Evolutionary conservation across 176 grass and related monocot species (phyloP), one percentile per base, ranked within the genome.

Genomic region (Zizania latifolia): DNA sequence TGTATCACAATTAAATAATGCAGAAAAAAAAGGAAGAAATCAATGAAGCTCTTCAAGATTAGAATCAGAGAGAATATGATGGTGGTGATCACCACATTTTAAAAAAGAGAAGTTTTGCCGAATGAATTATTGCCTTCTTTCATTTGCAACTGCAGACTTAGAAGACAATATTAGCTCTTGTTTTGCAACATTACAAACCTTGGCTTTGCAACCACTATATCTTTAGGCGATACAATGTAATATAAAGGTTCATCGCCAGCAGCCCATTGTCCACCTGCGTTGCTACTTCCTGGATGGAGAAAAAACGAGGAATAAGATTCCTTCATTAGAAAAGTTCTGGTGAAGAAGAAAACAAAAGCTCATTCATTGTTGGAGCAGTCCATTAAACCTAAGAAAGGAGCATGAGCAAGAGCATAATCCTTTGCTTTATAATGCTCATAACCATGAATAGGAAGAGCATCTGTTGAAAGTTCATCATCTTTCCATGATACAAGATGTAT

Each of bases 381-480:
- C 51, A 65, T n/a, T 26, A 73, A 83, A 99, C 95, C 95, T 94
- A 86, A 86, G 77, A 99, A 99, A 71, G 95, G 95, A 2, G 87
- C 91, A 35, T 99, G 95, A 6, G 87, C 91, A 86, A 99, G 95
- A 78, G 82, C 82, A 65, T 99, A 99, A 74, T 99, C 91, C 72
- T 99, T 99, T 89, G 87, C 95, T 71, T 84, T 88, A 74, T 94
- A 99, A 57, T 99, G 95, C 63, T 99, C 95, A 67, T 92, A 99
- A 78, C 95, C 95, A 88, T 92, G 95, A 53, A 99, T 90, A 70
- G 95, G 91, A 37, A 99, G 60, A 86, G 91, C 95, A 86, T 99
- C 95, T 56, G 95, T 94, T 72, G 95, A 92, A 68, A 99, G 37
- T 70, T 94, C 95, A 65, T 99, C 91, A 86, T 94, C 92, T 80